Evolutionary conservation across 2,329 filamentous ascomycete genomes (phyloP).

Genomic region (Epicoccum nigrum): DNA sequence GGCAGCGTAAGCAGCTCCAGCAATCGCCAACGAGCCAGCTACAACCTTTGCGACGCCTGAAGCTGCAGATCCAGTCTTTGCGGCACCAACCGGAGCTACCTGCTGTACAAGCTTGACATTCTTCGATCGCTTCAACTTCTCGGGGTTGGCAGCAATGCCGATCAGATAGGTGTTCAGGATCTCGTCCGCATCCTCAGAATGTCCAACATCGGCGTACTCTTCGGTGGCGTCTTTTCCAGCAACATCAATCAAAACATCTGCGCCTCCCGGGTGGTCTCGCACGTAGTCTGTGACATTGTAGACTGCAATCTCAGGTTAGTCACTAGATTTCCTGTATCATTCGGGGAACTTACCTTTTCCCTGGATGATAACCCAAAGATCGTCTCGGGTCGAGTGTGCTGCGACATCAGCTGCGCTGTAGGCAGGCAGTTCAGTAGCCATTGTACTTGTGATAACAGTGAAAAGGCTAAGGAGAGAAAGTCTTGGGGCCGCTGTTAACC

Average conservation of each 20-base stretch:
- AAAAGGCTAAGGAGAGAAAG: neutral
- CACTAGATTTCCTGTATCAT: neutral
- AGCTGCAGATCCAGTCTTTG: conserved; percentile 6
- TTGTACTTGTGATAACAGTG: neutral
- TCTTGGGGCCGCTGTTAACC: conserved; percentile 5
- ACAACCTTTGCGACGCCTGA: conserved; percentile 15
- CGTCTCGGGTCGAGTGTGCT: conserved; percentile 55
- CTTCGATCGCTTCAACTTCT: conserved; percentile 32
- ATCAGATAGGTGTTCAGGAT: conserved; percentile 49
- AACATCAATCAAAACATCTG: conserved; percentile 49
- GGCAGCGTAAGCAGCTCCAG: conserved; percentile 18
- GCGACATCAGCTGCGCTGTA: conserved; percentile 53
- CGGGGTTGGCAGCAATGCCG: conserved; percentile 19
- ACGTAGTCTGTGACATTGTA: conserved; percentile 65
- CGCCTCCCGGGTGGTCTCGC: conserved; percentile 61
- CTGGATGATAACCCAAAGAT: conserved; percentile 62
- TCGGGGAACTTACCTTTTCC: conserved; percentile 44
- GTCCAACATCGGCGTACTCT: conserved; percentile 54
- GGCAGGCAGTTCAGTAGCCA: conserved; percentile 22
- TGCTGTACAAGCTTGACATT: conserved; percentile 49
- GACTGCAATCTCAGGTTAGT: conserved; percentile 48
- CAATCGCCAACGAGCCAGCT: conserved; percentile 16
- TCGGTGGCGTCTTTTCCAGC: conserved; percentile 52
- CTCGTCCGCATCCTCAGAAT: conserved; percentile 55
- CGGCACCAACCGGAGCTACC: neutral